Evolutionary conservation across 208 protist species (phyloP).

Genomic region (Endotrypanum monterogeii): DNA sequence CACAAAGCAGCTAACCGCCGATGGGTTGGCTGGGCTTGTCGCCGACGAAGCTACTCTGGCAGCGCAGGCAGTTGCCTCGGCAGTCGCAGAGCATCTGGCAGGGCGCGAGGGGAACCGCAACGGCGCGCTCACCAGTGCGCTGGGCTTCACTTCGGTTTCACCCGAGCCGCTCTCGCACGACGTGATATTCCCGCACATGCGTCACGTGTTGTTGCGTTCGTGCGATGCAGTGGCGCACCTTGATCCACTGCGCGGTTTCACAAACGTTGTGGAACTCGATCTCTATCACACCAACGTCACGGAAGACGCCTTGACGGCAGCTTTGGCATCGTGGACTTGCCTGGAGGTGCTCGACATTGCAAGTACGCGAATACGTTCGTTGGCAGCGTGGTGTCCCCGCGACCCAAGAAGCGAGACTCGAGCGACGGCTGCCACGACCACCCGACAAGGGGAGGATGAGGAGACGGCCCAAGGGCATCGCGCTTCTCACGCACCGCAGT

Average conservation of each 20-base stretch:
- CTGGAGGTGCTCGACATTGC: conserved; percentile 39
- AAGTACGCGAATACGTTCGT: conserved; percentile 32
- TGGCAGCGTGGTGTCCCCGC: conserved; percentile 30
- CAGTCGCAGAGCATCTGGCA: neutral
- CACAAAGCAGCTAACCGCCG: conserved; percentile 6
- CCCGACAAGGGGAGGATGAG: neutral
- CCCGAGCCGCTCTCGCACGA: neutral
- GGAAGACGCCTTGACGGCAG: conserved; percentile 25
- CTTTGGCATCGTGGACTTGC: conserved; percentile 31
- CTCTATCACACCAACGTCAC: conserved; percentile 62
- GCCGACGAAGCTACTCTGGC: neutral
- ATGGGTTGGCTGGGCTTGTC: conserved; percentile 4
- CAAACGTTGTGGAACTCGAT: conserved; percentile 47
- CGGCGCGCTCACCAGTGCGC: neutral
- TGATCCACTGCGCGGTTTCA: conserved; percentile 23
- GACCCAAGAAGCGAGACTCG: neutral
- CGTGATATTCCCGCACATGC: conserved; percentile 15
- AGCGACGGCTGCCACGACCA: conserved; percentile 4
- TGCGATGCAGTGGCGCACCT: conserved; percentile 47
- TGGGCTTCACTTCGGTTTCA: neutral
- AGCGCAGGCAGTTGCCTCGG: neutral
- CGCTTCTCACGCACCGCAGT: neutral
- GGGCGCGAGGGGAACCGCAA: neutral
- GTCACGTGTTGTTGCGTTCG: conserved; percentile 39
- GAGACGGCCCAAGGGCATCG: neutral